Evolutionary conservation across 257 asterid genomes (phyloP).

Genomic region (Perilla frutescens): DNA sequence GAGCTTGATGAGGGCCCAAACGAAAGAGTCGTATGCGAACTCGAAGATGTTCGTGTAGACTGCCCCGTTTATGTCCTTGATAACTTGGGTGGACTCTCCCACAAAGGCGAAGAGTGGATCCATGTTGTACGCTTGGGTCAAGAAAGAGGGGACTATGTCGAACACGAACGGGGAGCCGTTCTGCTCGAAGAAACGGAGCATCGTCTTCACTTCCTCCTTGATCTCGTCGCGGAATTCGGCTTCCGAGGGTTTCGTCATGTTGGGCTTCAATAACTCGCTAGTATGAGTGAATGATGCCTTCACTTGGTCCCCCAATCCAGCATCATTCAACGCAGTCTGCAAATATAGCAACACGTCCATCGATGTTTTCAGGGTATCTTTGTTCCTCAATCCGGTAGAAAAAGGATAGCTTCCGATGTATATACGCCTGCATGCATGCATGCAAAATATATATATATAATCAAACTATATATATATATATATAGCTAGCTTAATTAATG

Average conservation of each 20-base stretch:
- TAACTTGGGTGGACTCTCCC: not conserved
- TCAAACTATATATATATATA: too few species aligned
- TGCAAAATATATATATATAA: not conserved
- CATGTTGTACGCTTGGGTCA: not conserved
- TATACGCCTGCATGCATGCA: slow-evolving; percentile 36
- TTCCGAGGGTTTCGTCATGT: slow-evolving; percentile 45
- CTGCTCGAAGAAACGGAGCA: not conserved
- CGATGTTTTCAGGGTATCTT: accelerated
- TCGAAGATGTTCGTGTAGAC: slow-evolving; percentile 48
- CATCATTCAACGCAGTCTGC: slow-evolving; percentile 32
- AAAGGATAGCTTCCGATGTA: slow-evolving; percentile 12
- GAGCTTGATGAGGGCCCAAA: slow-evolving; percentile 42
- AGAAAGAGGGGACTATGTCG: slow-evolving; percentile 29
- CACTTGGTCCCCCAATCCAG: slow-evolving; percentile 26
- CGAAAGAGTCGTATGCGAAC: slow-evolving; percentile 40
- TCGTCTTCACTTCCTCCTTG: slow-evolving; percentile 13
- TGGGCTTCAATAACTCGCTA: not conserved
- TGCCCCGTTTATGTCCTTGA: slow-evolving; percentile 31
- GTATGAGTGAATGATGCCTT: slow-evolving; percentile 31
- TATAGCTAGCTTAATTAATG: too few species aligned
- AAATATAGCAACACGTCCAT: not conserved
- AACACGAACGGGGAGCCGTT: slow-evolving; percentile 34
- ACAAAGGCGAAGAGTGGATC: slow-evolving; percentile 44
- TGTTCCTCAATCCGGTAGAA: accelerated
- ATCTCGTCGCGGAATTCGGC: slow-evolving; percentile 46